phyloP scores from a whole-genome alignment of 352 stramenopile species.

The Phytophthora idaei region DNA sequence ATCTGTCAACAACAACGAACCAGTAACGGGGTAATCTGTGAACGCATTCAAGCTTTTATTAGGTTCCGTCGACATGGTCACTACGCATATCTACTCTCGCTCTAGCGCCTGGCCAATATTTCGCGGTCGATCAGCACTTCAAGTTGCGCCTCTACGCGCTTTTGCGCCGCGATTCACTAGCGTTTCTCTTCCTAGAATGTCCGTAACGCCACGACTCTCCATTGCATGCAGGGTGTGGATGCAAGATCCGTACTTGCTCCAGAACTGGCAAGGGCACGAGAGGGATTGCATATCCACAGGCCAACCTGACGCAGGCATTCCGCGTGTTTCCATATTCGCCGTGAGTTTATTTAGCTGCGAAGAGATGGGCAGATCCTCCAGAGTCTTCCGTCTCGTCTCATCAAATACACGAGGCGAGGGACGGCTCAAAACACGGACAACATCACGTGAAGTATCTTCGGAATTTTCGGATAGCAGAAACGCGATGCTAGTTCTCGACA shows the following conservation, averaged over 20 bases:
- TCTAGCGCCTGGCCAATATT: background rate
- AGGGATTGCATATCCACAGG: background rate
- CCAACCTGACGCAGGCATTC: background rate
- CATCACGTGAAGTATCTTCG: background rate
- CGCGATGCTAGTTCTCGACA: background rate
- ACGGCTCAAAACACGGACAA: background rate
- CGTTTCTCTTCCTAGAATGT: background rate
- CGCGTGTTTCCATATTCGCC: background rate
- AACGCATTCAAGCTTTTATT: too few species aligned
- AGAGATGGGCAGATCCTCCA: background rate
- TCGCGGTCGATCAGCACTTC: background rate
- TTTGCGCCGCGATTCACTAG: background rate
- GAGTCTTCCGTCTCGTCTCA: background rate
- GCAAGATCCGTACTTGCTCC: conserved; percentile 1
- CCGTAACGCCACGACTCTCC: background rate
- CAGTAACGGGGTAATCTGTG: too few species aligned
- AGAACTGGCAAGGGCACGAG: conserved; percentile 1
- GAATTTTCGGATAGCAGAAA: conserved; percentile 4
- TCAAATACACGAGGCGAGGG: background rate
- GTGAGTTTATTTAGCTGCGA: background rate
- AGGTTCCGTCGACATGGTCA: too few species aligned
- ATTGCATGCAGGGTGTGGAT: conserved; percentile 1
- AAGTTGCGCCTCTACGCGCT: background rate
- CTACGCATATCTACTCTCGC: background rate
- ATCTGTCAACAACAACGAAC: background rate